phyloP scores from a whole-genome alignment of 2,329 filamentous ascomycete species.

The Lanzia echinophila region DNA sequence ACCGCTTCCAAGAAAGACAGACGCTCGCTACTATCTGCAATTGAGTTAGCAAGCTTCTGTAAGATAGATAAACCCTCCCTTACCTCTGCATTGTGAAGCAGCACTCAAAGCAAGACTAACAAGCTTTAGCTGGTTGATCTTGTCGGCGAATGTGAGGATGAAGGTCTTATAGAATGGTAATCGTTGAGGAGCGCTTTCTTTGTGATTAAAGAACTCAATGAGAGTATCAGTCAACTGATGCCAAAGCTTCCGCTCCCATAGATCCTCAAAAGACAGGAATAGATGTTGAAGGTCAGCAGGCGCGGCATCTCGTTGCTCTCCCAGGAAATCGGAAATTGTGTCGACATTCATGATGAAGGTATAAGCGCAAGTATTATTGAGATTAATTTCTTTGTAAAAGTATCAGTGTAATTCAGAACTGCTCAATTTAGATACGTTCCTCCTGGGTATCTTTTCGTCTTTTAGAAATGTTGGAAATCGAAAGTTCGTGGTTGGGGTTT shows the following conservation, averaged over 20 bases:
- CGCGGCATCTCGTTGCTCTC: slow-evolving; percentile 80
- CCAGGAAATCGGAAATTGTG: slow-evolving; percentile 85
- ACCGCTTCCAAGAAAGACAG: slow-evolving; percentile 78
- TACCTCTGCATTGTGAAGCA: slow-evolving; percentile 76
- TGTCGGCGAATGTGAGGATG: slow-evolving; percentile 92
- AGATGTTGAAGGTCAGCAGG: slow-evolving; percentile 81
- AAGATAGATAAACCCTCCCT: neutral
- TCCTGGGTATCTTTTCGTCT: slow-evolving; percentile 4
- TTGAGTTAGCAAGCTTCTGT: slow-evolving; percentile 12
- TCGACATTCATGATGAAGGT: slow-evolving; percentile 66
- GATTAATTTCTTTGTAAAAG: neutral
- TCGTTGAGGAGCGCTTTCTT: slow-evolving; percentile 75
- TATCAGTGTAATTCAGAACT: neutral
- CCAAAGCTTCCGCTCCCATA: slow-evolving; percentile 98
- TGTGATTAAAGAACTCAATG: slow-evolving; percentile 78
- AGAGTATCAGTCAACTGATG: slow-evolving; percentile 92
- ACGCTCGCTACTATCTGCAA: slow-evolving; percentile 74
- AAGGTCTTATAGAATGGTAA: slow-evolving; percentile 91
- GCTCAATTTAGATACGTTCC: neutral
- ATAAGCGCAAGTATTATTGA: neutral
- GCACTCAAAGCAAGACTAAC: slow-evolving; percentile 85
- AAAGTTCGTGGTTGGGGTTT: slow-evolving; percentile 6
- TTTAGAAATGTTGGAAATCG: neutral
- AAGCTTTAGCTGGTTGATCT: slow-evolving; percentile 98
- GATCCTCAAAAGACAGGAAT: slow-evolving; percentile 89